Percentiles rank a stretch among this genome's conserved stretches.
These are phyloP conservation scores for Phytophthora capsici DNA, from an alignment of 352 stramenopile species.

Conservation along the genomic window DNA sequence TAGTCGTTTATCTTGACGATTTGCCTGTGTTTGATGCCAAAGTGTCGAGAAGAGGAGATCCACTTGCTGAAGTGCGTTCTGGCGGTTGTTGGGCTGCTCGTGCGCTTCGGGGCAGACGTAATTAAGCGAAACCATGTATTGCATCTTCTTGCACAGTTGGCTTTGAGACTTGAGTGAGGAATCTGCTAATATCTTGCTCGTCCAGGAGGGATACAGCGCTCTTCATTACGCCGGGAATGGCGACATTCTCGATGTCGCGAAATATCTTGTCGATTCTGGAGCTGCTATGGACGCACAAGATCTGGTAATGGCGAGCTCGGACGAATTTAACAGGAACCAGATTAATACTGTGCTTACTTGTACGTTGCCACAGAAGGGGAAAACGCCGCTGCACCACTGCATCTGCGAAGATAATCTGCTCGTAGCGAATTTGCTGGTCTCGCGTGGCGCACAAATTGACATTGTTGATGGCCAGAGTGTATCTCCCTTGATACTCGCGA, in stretches of 20 bases:
- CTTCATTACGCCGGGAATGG: constrained; percentile 25
- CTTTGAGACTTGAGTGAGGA: background rate
- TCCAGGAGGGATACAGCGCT: constrained; percentile 26
- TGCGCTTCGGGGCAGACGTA: constrained; percentile 16
- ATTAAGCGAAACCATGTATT: constrained; percentile 13
- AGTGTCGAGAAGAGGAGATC: constrained; percentile 28
- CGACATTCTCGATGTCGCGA: constrained; percentile 24
- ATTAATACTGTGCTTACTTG: background rate
- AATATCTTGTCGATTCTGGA: constrained; percentile 9
- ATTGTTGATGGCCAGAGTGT: constrained; percentile 2
- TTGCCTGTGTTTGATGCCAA: background rate
- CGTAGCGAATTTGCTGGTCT: constrained; percentile 24
- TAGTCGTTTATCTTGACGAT: constrained; percentile 6
- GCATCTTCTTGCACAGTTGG: background rate
- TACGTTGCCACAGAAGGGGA: constrained; percentile 18
- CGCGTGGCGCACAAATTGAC: constrained; percentile 22
- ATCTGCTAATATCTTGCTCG: background rate
- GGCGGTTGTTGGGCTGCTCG: constrained; percentile 12
- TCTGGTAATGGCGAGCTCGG: background rate
- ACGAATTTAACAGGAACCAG: background rate
- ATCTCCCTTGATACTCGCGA: constrained; percentile 17
- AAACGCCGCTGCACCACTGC: constrained; percentile 28
- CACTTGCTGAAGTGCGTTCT: constrained; percentile 6
- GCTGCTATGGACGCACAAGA: constrained; percentile 20
- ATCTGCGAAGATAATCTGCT: constrained; percentile 26